phyloP scores from a whole-genome alignment of 306 rosid species.

The Rubus idaeus region DNA sequence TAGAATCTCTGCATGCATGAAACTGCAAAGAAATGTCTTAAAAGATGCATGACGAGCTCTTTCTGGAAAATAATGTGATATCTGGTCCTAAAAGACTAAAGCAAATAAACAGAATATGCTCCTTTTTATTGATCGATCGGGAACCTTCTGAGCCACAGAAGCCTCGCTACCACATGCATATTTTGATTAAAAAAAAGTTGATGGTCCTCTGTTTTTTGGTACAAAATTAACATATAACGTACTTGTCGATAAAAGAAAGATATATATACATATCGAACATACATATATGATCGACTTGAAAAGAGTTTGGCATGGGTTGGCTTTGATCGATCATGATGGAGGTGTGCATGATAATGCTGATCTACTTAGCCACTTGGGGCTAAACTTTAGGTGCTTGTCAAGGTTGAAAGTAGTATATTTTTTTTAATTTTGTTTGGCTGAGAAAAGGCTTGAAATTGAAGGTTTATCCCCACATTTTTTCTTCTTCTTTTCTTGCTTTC shows the following conservation, averaged over 20 bases:
- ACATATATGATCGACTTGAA: not conserved
- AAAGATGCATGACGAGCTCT: not conserved
- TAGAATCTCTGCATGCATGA: constrained; percentile 6
- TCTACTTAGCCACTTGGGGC: not conserved
- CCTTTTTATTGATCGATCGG: not conserved
- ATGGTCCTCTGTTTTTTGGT: constrained; percentile 19
- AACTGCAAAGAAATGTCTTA: not conserved
- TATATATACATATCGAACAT: constrained; percentile 3
- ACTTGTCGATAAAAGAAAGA: constrained; percentile 19
- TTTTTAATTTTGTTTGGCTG: too few relatives aligned
- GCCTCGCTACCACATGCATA: not conserved
- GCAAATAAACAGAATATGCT: not conserved
- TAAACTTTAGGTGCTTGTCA: not conserved
- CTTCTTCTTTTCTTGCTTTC: too few relatives aligned
- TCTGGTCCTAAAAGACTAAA: constrained; percentile 20
- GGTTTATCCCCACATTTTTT: not conserved
- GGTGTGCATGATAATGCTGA: constrained; percentile 10
- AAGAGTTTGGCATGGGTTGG: not conserved
- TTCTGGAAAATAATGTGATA: not conserved
- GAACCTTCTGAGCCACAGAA: constrained; percentile 33
- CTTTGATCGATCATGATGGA: not conserved
- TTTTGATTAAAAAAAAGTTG: constrained; percentile 15
- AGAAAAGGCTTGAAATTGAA: not conserved
- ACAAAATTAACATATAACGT: constrained; percentile 9
- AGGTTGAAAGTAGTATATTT: not conserved